Evolutionary conservation across 2,329 filamentous ascomycete species (phyloP), one percentile per base, ranked within the genome.

Genomic region (Hysterium pulicare): DNA sequence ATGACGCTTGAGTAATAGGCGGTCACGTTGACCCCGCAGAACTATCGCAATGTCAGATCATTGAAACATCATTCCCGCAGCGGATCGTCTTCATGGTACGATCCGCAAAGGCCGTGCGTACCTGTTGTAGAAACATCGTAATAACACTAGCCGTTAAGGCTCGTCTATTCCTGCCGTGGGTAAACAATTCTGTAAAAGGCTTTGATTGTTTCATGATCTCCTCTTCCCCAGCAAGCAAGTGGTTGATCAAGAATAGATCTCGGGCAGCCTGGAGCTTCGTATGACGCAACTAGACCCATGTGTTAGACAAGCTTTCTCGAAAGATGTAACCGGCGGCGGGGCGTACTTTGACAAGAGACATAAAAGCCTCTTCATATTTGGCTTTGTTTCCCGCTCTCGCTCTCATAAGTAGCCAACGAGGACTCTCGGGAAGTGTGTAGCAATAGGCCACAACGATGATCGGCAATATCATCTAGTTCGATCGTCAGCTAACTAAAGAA

Each of bases 241-340:
- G 58, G 33, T 60, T 58, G 2, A 61, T 62, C 53, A 80, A 79
- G 66, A 78, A 81, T 49, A 75, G 70, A 46, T 81, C 77, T 28
- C 77, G 64, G 1, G 76, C 76, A 2, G 76, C 78, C 46, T 79
- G 75, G 15, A 81, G 66, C 11, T 75, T 68, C 17, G 71, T 71
- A 19, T 69, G 69, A 3, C 77, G 72, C 61, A 84, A 35, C 74
- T 79, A 5, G 73, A 75, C 57, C 77, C 17, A 35, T 7, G n/a
- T 20, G 33, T 38, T 16, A 38, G 21, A 23, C 22, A 15, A 23
- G 3, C 20, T 6, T 13, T 16, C 13, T 21, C 19, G 6, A 5
- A 35, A 17, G 5, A 13, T 19, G 20, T 38, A 26, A n/a, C 11
- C 4, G n/a, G n/a, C n/a, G n/a, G n/a, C 17, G 23, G 19, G 9